Conservation (phyloP, 805 yeast species). For the Monosporozyma aquatica region DNA sequence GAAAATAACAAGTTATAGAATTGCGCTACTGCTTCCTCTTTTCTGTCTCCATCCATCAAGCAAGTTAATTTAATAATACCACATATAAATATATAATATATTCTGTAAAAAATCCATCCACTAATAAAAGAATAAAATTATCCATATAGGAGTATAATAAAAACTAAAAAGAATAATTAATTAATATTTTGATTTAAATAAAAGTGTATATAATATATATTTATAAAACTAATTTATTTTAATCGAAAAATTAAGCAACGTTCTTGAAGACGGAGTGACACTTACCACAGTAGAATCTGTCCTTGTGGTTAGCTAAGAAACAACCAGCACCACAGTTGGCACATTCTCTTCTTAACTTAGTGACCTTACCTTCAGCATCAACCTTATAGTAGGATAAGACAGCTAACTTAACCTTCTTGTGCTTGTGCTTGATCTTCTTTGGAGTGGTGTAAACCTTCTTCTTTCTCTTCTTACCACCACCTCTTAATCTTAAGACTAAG, state of each 20-base stretch:
- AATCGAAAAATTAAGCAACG: constrained; percentile 20
- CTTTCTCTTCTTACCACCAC: constrained; percentile 99
- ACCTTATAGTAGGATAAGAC: constrained; percentile 99
- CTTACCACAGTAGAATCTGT: constrained; percentile 99
- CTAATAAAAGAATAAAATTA: too few species aligned
- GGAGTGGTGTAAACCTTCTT: constrained; percentile 99
- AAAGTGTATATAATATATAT: neutral
- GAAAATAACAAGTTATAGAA: neutral
- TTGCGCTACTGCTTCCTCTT: neutral
- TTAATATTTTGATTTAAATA: neutral
- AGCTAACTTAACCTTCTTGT: constrained; percentile 98
- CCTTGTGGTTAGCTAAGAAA: constrained; percentile 98
- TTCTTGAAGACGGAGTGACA: constrained; percentile 89
- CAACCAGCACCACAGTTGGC: constrained; percentile 97
- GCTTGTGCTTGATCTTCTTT: constrained; percentile 99
- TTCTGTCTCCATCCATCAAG: neutral
- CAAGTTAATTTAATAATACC: too few species aligned
- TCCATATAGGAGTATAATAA: neutral
- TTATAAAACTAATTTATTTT: constrained; percentile 2
- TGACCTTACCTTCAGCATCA: constrained; percentile 96
- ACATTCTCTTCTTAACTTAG: constrained; percentile 98
- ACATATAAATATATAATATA: neutral
- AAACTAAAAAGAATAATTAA: neutral
- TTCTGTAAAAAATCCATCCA: neutral
- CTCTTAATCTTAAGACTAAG: constrained; percentile 95